Conservation (phyloP, 371 early-diverging fungal genomes). For the Rhizopus arrhizus region DNA sequence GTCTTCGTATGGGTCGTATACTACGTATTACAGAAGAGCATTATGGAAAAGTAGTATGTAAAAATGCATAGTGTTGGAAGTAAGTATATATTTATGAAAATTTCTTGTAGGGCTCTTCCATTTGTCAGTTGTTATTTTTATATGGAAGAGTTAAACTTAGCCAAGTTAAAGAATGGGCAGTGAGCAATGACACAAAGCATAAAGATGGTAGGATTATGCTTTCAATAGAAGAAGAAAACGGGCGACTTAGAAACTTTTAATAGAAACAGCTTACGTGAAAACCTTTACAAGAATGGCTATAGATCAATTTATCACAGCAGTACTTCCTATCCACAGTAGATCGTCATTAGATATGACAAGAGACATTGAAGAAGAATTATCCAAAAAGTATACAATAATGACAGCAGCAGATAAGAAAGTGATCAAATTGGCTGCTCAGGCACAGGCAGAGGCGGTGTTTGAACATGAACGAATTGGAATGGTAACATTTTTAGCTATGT, state of each 20-base stretch:
- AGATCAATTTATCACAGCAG: slow-evolving; percentile 63
- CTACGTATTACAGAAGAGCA: slow-evolving; percentile 59
- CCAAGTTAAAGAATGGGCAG: too few relatives aligned
- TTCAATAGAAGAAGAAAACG: too few relatives aligned
- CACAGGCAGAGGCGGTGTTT: slow-evolving; percentile 58
- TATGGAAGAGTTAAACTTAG: slow-evolving; percentile 21
- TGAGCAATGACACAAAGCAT: too few relatives aligned
- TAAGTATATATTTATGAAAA: not conserved
- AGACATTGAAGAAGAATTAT: slow-evolving; percentile 64
- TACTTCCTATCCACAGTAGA: slow-evolving; percentile 65
- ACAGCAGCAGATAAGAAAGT: slow-evolving; percentile 68
- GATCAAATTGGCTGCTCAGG: slow-evolving; percentile 53
- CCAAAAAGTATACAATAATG: slow-evolving; percentile 59
- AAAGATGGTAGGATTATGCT: too few relatives aligned
- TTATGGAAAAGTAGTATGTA: slow-evolving; percentile 65
- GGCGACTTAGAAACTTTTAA: too few relatives aligned
- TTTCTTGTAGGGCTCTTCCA: slow-evolving; percentile 23
- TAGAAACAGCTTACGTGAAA: too few relatives aligned
- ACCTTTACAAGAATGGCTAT: too few relatives aligned
- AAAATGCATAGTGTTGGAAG: too few relatives aligned
- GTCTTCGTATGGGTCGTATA: slow-evolving; percentile 71
- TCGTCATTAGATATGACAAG: slow-evolving; percentile 66
- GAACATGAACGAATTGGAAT: slow-evolving; percentile 4
- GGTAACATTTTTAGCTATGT: too few relatives aligned
- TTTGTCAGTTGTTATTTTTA: slow-evolving; percentile 33